Conservation (phyloP, 139 green algal genomes). For the Tetratostichococcus sp. region DNA sequence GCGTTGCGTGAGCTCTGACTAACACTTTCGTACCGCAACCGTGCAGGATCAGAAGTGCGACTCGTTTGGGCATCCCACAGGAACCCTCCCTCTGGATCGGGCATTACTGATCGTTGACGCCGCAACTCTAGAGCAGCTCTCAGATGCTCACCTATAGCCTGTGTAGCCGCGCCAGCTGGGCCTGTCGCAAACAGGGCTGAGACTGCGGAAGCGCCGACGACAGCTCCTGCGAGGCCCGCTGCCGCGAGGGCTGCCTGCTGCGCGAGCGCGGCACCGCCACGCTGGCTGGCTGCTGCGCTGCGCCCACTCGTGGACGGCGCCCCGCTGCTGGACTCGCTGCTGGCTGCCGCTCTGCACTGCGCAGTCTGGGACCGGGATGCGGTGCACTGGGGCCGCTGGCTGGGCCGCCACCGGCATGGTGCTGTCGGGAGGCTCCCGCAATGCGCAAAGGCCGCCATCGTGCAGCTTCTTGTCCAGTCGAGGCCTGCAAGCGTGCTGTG, state of each 20-base stretch:
- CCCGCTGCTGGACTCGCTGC: not conserved
- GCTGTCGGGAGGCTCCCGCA: not conserved
- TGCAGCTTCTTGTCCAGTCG: not conserved
- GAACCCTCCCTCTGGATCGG: no score
- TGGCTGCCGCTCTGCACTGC: not conserved
- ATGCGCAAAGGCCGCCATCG: not conserved
- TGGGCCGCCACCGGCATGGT: not conserved
- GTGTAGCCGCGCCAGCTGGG: no score
- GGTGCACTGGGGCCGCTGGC: not conserved
- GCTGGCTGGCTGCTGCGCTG: not conserved
- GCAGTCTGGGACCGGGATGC: not conserved
- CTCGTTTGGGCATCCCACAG: no score
- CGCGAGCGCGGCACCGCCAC: not conserved
- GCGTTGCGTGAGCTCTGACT: no score
- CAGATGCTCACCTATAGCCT: not conserved
- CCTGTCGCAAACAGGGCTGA: not conserved
- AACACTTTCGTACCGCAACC: no score
- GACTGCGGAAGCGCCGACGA: not conserved
- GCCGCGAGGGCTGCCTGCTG: not conserved
- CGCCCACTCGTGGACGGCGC: no score
- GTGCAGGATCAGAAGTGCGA: no score
- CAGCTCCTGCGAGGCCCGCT: not conserved
- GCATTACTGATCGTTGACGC: not conserved
- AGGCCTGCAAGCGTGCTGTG: not conserved
- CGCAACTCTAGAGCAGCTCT: not conserved